phyloP scores from a whole-genome alignment of 805 yeast genomes.

The Yamadazyma takamatsuzukensis region DNA sequence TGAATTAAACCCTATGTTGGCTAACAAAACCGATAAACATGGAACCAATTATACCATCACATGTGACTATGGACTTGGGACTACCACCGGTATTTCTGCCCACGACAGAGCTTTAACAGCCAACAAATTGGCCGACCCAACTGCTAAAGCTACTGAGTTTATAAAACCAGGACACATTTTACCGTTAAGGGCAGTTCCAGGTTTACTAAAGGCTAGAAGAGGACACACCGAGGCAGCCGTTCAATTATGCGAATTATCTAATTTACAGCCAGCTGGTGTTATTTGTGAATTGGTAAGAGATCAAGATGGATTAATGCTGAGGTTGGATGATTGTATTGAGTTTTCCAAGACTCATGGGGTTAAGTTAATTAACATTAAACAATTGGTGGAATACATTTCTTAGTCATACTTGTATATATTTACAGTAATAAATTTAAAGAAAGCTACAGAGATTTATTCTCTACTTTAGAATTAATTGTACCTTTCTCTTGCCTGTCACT shows the following conservation, averaged over 20 bases:
- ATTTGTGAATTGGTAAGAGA: conserved; percentile 94
- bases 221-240: conserved; percentile 99
- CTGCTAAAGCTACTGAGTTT: conserved; percentile 59
- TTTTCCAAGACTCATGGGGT: conserved; percentile 62
- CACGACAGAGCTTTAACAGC: conserved; percentile 89
- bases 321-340: conserved; percentile 76
- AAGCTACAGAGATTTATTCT: no score
- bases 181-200: conserved; percentile 88
- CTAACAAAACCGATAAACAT: conserved; percentile 70
- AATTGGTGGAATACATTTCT: conserved; percentile 43
- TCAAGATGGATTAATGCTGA: conserved; percentile 93
- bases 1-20: conserved; percentile 75
- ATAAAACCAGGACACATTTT: conserved; percentile 92
- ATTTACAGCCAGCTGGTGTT: conserved; percentile 80
- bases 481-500: conserved; percentile 88
- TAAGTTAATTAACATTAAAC: conserved; percentile 76
- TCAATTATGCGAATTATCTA: conserved; percentile 74
- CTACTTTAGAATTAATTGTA: conserved; percentile 62
- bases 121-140: conserved; percentile 59
- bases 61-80: conserved; percentile 79
- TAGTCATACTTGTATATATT: background rate
- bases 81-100: conserved; percentile 96
- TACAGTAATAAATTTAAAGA: conserved; percentile 36
- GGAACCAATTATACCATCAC: conserved; percentile 97
- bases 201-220: conserved; percentile 73